Conservation (phyloP, 208 protist genomes). For the Borovskyia barvae region DNA sequence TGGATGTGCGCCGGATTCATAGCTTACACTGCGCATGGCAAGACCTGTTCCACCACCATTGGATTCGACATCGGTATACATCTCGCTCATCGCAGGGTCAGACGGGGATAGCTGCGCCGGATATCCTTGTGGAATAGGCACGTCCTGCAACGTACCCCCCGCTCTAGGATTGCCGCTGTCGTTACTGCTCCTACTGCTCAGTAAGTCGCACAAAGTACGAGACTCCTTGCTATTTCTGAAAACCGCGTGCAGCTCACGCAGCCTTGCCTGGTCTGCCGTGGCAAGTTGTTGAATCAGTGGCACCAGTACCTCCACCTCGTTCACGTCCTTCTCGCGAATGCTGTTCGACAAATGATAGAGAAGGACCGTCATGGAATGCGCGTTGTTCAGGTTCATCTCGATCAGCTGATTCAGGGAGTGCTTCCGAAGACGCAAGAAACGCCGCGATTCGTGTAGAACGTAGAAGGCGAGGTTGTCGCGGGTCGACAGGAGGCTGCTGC, state of each 20-base stretch:
- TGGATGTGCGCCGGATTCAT: slow-evolving; percentile 1
- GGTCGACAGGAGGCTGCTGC: slow-evolving; percentile 73
- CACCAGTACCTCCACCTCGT: slow-evolving; percentile 71
- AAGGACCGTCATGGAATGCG: slow-evolving; percentile 51
- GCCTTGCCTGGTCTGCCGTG: slow-evolving; percentile 38
- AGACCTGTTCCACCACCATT: slow-evolving; percentile 6
- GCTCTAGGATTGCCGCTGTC: no score
- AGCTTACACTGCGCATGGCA: not conserved
- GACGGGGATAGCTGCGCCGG: slow-evolving; percentile 3
- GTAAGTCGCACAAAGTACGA: slow-evolving; percentile 39
- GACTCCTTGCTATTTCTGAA: slow-evolving; percentile 32
- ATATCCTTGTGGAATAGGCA: slow-evolving; percentile 1
- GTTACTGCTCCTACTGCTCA: slow-evolving; percentile 24
- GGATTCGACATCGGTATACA: slow-evolving; percentile 9
- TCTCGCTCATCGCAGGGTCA: slow-evolving; percentile 20
- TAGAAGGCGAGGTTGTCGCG: slow-evolving; percentile 70
- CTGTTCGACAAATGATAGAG: slow-evolving; percentile 46
- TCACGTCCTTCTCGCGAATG: slow-evolving; percentile 53
- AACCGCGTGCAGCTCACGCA: slow-evolving; percentile 35
- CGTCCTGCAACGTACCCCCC: not conserved
- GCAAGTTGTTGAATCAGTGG: slow-evolving; percentile 49
- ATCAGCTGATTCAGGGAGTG: slow-evolving; percentile 63
- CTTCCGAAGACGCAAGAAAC: slow-evolving; percentile 38
- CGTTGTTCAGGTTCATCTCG: slow-evolving; percentile 64
- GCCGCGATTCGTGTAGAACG: slow-evolving; percentile 44